Conservation (phyloP, 2,329 filamentous ascomycete species). For the Beauveria caledonica region DNA sequence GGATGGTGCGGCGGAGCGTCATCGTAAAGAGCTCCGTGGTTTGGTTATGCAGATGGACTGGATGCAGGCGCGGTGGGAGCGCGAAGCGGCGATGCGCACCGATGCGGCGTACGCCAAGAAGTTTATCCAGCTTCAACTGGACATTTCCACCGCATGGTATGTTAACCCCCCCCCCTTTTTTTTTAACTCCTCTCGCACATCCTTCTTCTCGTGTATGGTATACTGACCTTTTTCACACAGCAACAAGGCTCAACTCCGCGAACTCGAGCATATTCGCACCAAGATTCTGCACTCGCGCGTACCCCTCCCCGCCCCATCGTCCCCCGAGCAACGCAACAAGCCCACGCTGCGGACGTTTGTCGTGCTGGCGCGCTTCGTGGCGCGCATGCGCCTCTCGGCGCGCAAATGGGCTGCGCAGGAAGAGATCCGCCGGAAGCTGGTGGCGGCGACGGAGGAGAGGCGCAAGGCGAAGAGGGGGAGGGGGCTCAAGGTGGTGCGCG, state of each 20-base stretch:
- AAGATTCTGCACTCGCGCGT: conserved; percentile 32
- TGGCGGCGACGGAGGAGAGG: conserved; percentile 39
- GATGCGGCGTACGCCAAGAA: conserved; percentile 82
- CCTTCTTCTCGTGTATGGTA: background rate
- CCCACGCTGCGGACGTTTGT: conserved; percentile 37
- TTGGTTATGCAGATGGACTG: conserved; percentile 85
- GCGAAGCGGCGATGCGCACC: conserved; percentile 71
- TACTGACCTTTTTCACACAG: conserved; percentile 41
- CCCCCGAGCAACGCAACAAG: conserved; percentile 14
- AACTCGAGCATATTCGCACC: conserved; percentile 70
- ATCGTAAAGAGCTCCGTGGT: conserved; percentile 70
- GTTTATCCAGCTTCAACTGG: conserved; percentile 69
- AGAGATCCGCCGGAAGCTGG: conserved; percentile 38
- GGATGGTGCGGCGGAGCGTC: conserved; percentile 57
- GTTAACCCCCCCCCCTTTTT: conserved; percentile 31
- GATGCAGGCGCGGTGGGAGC: conserved; percentile 71
- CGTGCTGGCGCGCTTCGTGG: conserved; percentile 43
- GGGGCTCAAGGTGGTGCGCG: conserved; percentile 32
- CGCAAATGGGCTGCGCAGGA: conserved; percentile 45
- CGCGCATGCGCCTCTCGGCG: conserved; percentile 40
- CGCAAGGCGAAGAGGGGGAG: conserved; percentile 35
- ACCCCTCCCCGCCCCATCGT: conserved; percentile 17
- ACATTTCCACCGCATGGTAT: conserved; percentile 85
- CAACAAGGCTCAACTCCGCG: conserved; percentile 83
- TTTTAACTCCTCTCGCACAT: background rate